Percentiles rank a stretch among this genome's conserved stretches.
Evolutionary conservation across 1,284 basidiomycete genomes (phyloP).

Genomic region (Sporisorium graminicola): DNA sequence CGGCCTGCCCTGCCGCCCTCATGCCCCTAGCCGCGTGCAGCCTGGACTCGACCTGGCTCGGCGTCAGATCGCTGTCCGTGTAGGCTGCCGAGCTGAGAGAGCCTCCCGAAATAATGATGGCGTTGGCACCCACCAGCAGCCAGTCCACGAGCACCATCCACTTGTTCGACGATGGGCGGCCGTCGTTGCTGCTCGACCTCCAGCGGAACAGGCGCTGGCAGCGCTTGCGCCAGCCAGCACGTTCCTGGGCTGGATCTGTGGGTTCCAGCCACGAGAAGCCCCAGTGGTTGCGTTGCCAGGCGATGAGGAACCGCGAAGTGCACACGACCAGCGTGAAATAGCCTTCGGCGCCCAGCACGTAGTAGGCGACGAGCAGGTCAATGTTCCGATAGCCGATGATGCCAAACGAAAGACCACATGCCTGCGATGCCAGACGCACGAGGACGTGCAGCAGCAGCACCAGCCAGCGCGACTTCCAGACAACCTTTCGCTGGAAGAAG

Average conservation of each 20-base stretch:
- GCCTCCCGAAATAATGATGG: constrained; percentile 41
- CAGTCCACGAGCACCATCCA: constrained; percentile 13
- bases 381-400: constrained; percentile 30
- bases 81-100: constrained; percentile 21
- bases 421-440: constrained; percentile 45
- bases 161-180: neutral
- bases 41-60: neutral
- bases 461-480: constrained; percentile 28
- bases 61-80: constrained; percentile 7
- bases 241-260: constrained; percentile 8
- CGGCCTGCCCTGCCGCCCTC: constrained; percentile 29
- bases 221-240: constrained; percentile 1
- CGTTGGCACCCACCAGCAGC: constrained; percentile 34
- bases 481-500: constrained; percentile 8
- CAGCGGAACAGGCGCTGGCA: constrained; percentile 9
- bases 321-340: constrained; percentile 58
- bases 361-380: constrained; percentile 48
- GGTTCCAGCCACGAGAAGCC: constrained; percentile 49
- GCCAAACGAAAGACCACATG: constrained; percentile 45
- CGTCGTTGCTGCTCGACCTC: neutral
- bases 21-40: constrained; percentile 15
- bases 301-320: constrained; percentile 47
- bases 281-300: constrained; percentile 50
- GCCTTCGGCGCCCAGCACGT: constrained; percentile 52
- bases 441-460: constrained; percentile 46